Evolutionary conservation across 495 filamentous ascomycete species (phyloP).

Genomic region (Penicillium waksmanii): DNA sequence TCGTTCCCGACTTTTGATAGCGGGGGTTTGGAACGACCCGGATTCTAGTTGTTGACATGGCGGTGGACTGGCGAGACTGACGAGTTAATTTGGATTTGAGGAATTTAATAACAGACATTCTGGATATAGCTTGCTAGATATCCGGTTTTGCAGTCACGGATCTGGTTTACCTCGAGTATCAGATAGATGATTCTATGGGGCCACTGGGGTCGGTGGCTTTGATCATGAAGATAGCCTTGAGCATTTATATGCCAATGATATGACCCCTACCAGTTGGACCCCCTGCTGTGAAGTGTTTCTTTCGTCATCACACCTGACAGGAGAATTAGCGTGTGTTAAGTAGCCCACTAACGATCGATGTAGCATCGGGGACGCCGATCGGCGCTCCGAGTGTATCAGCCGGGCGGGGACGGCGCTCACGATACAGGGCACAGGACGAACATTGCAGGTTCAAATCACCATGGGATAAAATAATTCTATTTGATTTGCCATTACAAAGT

Average conservation of each 20-base stretch:
- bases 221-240: neutral
- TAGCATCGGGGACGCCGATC: constrained; percentile 23
- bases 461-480: constrained; percentile 20
- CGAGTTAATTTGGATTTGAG: constrained; percentile 19
- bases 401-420: constrained; percentile 7
- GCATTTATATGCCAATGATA: constrained; percentile 2
- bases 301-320: constrained; percentile 29
- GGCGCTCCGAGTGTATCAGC: constrained; percentile 21
- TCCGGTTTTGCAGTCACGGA: neutral
- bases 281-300: neutral
- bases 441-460: constrained; percentile 21
- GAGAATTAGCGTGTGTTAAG: constrained; percentile 11
- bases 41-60: constrained; percentile 45
- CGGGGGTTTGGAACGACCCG: constrained; percentile 60
- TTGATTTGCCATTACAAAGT: constrained; percentile 21
- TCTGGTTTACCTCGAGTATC: neutral
- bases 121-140: neutral
- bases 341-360: constrained; percentile 19
- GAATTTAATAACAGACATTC: constrained; percentile 22
- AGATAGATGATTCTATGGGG: neutral
- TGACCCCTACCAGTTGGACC: constrained; percentile 13
- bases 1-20: constrained; percentile 67
- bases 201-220: neutral
- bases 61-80: constrained; percentile 17
- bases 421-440: constrained; percentile 25